Percentiles rank a stretch among this genome's conserved stretches.
phyloP scores from a whole-genome alignment of 176 grass and related monocot genomes.

The Ananas comosus region DNA sequence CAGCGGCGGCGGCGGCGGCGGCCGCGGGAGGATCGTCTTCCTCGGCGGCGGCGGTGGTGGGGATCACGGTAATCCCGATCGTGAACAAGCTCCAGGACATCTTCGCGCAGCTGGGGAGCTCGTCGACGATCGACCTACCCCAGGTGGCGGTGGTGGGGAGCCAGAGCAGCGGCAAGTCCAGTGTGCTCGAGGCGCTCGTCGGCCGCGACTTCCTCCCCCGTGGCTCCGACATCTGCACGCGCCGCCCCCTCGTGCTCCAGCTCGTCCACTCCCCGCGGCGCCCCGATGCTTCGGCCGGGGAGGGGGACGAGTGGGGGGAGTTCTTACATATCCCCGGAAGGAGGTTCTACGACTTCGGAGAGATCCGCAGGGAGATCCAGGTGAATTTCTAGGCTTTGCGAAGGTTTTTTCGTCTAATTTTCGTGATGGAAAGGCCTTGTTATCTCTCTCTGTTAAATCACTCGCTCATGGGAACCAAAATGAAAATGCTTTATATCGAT shows the following conservation, averaged over 20 bases:
- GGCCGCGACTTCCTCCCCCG: constrained; percentile 90
- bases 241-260: constrained; percentile 85
- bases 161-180: constrained; percentile 98
- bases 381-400: constrained; percentile 26
- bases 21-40: constrained; percentile 20
- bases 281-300: constrained; percentile 25
- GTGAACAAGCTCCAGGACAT: constrained; percentile 99
- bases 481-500: neutral
- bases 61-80: constrained; percentile 85
- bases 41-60: constrained; percentile 39
- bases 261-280: constrained; percentile 58
- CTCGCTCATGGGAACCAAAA: neutral
- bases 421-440: neutral
- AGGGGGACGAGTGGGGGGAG: constrained; percentile 89
- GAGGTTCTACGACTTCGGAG: constrained; percentile 74
- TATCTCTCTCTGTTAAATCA: too few species aligned
- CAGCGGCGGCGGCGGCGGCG: too few species aligned
- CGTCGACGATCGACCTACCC: constrained; percentile 75
- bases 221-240: constrained; percentile 90
- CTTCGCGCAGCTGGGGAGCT: constrained; percentile 80
- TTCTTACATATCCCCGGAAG: constrained; percentile 72
- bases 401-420: neutral
- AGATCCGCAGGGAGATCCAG: constrained; percentile 90
- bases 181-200: constrained; percentile 91
- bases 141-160: constrained; percentile 93